A percentile compares a stretch with the other conserved stretches of the same genome.
Evolutionary conservation across 805 yeast species (phyloP).

Genomic region (Candida khao-thaluensis): DNA sequence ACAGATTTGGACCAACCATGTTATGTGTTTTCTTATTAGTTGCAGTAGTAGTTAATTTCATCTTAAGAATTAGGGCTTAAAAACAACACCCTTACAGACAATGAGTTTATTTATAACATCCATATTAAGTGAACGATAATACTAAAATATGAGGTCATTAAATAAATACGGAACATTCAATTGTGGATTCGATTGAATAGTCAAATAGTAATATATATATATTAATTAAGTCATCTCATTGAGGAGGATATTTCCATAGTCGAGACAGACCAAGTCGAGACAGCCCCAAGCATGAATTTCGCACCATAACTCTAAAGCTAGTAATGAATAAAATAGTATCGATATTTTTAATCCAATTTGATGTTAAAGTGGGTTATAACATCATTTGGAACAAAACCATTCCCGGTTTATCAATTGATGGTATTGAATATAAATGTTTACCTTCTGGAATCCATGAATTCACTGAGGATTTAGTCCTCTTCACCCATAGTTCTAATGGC

Average conservation of each 20-base stretch:
- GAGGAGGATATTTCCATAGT: no score
- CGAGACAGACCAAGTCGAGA: no score
- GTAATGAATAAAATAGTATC: slow-evolving; percentile 26
- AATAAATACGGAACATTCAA: no score
- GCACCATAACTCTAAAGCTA: not conserved
- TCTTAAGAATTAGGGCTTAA: slow-evolving; percentile 66
- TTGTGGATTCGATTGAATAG: not conserved
- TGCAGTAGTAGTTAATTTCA: slow-evolving; percentile 91
- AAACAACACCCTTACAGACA: not conserved
- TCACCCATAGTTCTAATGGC: slow-evolving; percentile 26
- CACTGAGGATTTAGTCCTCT: slow-evolving; percentile 26
- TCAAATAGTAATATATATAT: slow-evolving; percentile 6
- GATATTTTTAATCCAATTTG: slow-evolving; percentile 37
- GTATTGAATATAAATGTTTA: slow-evolving; percentile 38
- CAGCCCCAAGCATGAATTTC: no score
- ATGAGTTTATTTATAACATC: no score
- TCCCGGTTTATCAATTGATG: slow-evolving; percentile 22
- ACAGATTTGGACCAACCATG: slow-evolving; percentile 97
- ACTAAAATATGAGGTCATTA: no score
- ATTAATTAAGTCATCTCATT: no score
- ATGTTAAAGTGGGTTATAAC: slow-evolving; percentile 34
- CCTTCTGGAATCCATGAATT: slow-evolving; percentile 44
- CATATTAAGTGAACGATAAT: no score
- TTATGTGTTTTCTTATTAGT: slow-evolving; percentile 88
- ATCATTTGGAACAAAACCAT: slow-evolving; percentile 34